These are phyloP conservation scores for Fomitopsis schrenkii DNA, from an alignment of 1,284 basidiomycete genomes.

Conservation along the genomic window DNA sequence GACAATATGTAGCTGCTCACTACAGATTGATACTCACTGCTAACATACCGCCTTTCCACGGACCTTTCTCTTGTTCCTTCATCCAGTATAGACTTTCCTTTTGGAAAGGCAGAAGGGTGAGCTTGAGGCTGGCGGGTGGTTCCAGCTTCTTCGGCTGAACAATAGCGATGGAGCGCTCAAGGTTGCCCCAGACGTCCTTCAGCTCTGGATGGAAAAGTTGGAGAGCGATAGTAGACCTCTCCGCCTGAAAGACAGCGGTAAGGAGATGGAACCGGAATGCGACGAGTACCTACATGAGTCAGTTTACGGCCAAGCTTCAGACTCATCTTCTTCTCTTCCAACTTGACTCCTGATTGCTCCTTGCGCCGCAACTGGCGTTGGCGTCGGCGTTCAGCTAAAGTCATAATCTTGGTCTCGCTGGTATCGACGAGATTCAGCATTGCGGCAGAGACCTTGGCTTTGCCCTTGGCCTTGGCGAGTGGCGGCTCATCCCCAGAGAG, in stretches of 20 bases:
- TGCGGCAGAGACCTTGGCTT: slow-evolving; percentile 7
- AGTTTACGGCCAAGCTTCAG: slow-evolving; percentile 64
- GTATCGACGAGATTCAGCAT: slow-evolving; percentile 5
- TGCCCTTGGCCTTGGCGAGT: slow-evolving; percentile 23
- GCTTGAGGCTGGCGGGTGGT: slow-evolving; percentile 80
- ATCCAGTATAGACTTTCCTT: slow-evolving; percentile 96
- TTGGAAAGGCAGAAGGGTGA: slow-evolving; percentile 76
- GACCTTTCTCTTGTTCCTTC: slow-evolving; percentile 85
- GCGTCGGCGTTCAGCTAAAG: slow-evolving; percentile 29
- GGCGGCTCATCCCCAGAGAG: slow-evolving; percentile 32
- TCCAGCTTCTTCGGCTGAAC: slow-evolving; percentile 68
- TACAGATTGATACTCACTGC: slow-evolving; percentile 52
- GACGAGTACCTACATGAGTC: slow-evolving; percentile 48
- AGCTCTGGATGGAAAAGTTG: slow-evolving; percentile 75
- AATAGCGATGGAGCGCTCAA: slow-evolving; percentile 63
- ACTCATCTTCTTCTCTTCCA: slow-evolving; percentile 47
- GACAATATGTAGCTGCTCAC: background rate
- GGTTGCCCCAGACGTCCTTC: slow-evolving; percentile 82
- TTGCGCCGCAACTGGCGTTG: slow-evolving; percentile 22
- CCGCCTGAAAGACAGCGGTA: slow-evolving; percentile 46
- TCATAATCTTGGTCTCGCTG: slow-evolving; percentile 32
- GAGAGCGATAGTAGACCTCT: slow-evolving; percentile 69
- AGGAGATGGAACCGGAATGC: slow-evolving; percentile 1
- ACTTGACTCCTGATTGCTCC: slow-evolving; percentile 21
- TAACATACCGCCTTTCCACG: slow-evolving; percentile 92